A percentile compares a stretch with the other conserved stretches of the same genome.
Evolutionary conservation across 208 protist genomes (phyloP).

Genomic region (Leishmania guyanensis): DNA sequence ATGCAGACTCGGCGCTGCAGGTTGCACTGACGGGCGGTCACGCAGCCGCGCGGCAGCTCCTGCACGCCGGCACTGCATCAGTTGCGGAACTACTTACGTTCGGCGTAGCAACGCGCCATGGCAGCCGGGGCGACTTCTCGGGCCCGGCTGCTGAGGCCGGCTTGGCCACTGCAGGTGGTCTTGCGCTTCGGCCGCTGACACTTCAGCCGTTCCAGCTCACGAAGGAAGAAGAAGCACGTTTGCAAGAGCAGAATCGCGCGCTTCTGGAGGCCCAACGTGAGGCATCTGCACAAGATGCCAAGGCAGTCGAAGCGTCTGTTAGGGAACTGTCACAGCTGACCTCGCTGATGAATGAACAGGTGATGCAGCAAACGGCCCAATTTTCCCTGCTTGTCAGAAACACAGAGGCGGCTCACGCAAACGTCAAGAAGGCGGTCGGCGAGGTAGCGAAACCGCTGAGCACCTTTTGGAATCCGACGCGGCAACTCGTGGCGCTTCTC

Average conservation of each 20-base stretch:
- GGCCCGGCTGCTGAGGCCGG: background rate
- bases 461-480: constrained; percentile 73
- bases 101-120: background rate
- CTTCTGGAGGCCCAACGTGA: constrained; percentile 59
- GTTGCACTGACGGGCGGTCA: constrained; percentile 34
- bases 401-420: constrained; percentile 57
- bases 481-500: constrained; percentile 76
- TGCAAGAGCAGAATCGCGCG: constrained; percentile 46
- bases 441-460: constrained; percentile 63
- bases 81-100: constrained; percentile 9
- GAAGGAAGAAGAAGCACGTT: constrained; percentile 42
- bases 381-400: constrained; percentile 78
- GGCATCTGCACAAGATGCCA: constrained; percentile 68
- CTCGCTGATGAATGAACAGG: constrained; percentile 80
- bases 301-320: constrained; percentile 70
- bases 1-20: constrained; percentile 35
- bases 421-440: constrained; percentile 61
- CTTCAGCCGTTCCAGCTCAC: constrained; percentile 28
- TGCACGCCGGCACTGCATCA: constrained; percentile 14
- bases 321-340: constrained; percentile 89
- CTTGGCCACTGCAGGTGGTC: background rate
- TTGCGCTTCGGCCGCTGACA: background rate
- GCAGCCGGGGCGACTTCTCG: background rate
- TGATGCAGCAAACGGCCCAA: constrained; percentile 85
- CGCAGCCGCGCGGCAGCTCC: constrained; percentile 26